Percentiles rank a stretch among this genome's conserved stretches.
These are phyloP conservation scores for Lachancea meyersii DNA, from an alignment of 805 yeast species.

Conservation along the genomic window DNA sequence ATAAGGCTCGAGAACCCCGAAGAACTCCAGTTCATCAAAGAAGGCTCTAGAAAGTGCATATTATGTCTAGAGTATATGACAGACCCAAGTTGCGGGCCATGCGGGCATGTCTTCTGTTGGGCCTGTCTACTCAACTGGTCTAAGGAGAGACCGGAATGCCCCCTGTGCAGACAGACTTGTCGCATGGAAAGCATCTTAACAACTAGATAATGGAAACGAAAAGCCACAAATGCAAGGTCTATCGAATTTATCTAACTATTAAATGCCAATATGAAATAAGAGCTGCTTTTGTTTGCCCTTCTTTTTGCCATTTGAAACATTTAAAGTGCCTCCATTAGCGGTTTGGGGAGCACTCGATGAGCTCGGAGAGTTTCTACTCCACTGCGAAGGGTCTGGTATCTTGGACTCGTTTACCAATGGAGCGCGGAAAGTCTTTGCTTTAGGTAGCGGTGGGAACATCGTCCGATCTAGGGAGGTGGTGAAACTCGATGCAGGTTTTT, in stretches of 20 bases:
- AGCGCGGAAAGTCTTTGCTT: constrained; percentile 29
- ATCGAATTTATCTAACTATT: constrained; percentile 11
- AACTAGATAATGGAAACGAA: not conserved
- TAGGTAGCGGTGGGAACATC: constrained; percentile 46
- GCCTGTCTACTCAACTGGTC: constrained; percentile 85
- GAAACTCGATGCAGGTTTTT: constrained; percentile 18
- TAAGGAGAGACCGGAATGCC: constrained; percentile 81
- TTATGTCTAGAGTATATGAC: constrained; percentile 75
- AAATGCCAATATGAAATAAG: constrained; percentile 46
- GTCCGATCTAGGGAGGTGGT: constrained; percentile 15
- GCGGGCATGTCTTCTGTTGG: constrained; percentile 97
- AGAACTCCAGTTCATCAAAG: constrained; percentile 62
- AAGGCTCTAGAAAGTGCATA: constrained; percentile 68
- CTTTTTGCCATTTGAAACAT: constrained; percentile 30
- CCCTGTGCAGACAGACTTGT: constrained; percentile 74
- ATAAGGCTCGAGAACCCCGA: constrained; percentile 53
- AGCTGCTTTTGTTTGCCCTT: constrained; percentile 48
- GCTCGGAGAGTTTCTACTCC: constrained; percentile 22
- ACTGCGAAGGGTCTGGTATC: constrained; percentile 33
- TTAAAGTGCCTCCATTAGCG: not conserved
- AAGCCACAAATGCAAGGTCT: not conserved
- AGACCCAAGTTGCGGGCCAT: constrained; percentile 77
- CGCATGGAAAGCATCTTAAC: constrained; percentile 7
- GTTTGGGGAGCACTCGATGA: constrained; percentile 8
- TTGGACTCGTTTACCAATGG: constrained; percentile 52